Evolutionary conservation across 225 moss, liverwort and hornwort genomes (phyloP), one percentile per base, ranked within the genome.

Genomic region (Sphagnum tenellum): DNA sequence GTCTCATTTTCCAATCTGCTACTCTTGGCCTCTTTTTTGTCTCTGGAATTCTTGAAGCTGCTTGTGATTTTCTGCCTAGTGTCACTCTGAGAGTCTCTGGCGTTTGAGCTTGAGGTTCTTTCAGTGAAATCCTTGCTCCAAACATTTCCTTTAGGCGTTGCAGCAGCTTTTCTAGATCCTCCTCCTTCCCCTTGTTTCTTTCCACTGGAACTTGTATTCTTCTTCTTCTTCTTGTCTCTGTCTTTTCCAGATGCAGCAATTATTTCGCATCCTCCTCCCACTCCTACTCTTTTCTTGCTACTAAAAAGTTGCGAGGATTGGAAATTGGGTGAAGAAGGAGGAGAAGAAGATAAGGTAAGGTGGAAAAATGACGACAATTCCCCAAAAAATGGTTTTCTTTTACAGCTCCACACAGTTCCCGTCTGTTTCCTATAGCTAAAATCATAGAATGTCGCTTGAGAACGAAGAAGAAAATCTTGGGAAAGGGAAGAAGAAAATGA

Each of bases 51-150:
- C 65, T 7, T 8, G 46, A 47, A 60, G 67, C 53, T 46, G 48
- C 62, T 77, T 77, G 79, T 67, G 67, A 58, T 47, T 54, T 69
- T 9, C 51, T 48, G 56, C 72, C 47, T 49, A 70, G 69, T 29
- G 45, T 29, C 29, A 29, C 29, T 29, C 29, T 29, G 29, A 29
- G 54, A 62, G 53, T 77, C 6, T 55, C 67, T 3, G 12, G 46
- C 66, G 50, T 76, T 14, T 70, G 74, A 48, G 68, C 56, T 74
- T 67, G 85, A 49, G 70, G 76, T 63, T 82, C 74, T 64, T 60
- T 81, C 85, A 12, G 78, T 74, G 64, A 74, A 76, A 46, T 86
- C 86, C 70, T 66, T 73, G 72, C 79, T 82, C 86, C 82, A 86
- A 63, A 86, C 82, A 79, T 82, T 86, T 5, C 56, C 55, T 45